Evolutionary conservation across 164 flowering plant genomes (phyloP).

Genomic region (Amborella trichopoda): DNA sequence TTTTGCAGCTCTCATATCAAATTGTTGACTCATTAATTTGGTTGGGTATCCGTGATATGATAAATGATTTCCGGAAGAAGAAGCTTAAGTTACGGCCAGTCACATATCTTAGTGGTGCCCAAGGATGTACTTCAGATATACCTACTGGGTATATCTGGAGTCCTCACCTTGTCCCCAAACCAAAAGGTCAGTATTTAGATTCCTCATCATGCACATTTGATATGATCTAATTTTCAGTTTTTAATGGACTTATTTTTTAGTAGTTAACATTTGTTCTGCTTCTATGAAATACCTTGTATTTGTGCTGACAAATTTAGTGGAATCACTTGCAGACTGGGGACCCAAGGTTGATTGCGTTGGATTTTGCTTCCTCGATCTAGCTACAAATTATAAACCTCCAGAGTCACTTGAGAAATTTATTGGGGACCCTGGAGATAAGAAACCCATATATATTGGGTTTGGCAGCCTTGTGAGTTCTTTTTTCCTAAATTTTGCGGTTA

Average conservation of each 20-base stretch:
- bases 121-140: constrained; percentile 68
- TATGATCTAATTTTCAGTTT: neutral
- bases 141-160: constrained; percentile 99
- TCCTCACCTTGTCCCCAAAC: constrained; percentile 99
- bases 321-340: constrained; percentile 79
- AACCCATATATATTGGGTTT: constrained; percentile 93
- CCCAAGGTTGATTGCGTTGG: constrained; percentile 94
- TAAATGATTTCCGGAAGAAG: constrained; percentile 91
- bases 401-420: constrained; percentile 37
- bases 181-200: constrained; percentile 62
- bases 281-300: neutral
- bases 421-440: constrained; percentile 76
- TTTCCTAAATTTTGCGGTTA: no score
- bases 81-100: constrained; percentile 90
- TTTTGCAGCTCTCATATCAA: constrained; percentile 88
- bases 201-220: neutral
- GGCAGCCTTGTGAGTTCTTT: constrained; percentile 89
- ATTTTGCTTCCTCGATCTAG: constrained; percentile 97
- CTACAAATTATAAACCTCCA: constrained; percentile 91
- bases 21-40: constrained; percentile 95
- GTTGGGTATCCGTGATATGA: constrained; percentile 98
- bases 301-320: neutral
- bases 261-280: neutral
- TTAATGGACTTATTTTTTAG: neutral
- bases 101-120: constrained; percentile 95